phyloP scores from a whole-genome alignment of 2,329 filamentous ascomycete genomes.

The Fusarium albidum region DNA sequence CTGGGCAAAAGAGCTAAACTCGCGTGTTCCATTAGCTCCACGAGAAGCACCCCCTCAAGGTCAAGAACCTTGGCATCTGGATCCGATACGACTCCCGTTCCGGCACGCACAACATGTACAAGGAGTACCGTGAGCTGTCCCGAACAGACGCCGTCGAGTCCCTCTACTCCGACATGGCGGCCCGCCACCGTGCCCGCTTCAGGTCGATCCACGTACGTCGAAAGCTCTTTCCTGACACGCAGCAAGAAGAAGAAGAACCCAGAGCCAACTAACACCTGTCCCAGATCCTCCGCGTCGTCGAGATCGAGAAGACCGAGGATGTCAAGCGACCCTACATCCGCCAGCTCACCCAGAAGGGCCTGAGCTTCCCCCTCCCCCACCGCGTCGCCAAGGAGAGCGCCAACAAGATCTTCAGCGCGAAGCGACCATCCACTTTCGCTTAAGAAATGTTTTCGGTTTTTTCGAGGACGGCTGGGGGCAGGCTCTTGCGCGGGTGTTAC shows the following conservation, averaged over 20 bases:
- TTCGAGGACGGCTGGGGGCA: slow-evolving; percentile 58
- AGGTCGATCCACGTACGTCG: slow-evolving; percentile 94
- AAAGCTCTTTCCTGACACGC: slow-evolving; percentile 11
- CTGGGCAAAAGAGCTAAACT: not conserved
- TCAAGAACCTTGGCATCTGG: slow-evolving; percentile 99
- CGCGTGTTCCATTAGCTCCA: slow-evolving; percentile 73
- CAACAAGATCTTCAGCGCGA: slow-evolving; percentile 93
- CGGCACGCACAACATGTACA: slow-evolving; percentile 99
- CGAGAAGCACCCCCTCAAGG: slow-evolving; percentile 99
- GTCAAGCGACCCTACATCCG: slow-evolving; percentile 99
- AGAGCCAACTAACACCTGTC: slow-evolving; percentile 7
- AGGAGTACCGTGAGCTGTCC: slow-evolving; percentile 99
- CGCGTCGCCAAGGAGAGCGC: slow-evolving; percentile 82
- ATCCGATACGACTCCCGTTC: slow-evolving; percentile 99
- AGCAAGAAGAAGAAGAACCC: no score
- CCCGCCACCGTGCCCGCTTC: slow-evolving; percentile 96
- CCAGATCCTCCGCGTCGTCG: slow-evolving; percentile 97
- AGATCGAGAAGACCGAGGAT: slow-evolving; percentile 93
- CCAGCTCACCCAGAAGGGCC: slow-evolving; percentile 93
- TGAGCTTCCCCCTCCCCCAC: slow-evolving; percentile 99
- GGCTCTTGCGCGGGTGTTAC: slow-evolving; percentile 67
- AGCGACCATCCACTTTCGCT: slow-evolving; percentile 97
- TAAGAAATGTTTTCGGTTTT: slow-evolving; percentile 72
- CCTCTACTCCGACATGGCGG: slow-evolving; percentile 99
- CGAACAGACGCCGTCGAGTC: slow-evolving; percentile 94